Evolutionary conservation across 139 green algal genomes (phyloP), one percentile per base, ranked within the genome.

Genomic region (Haematococcus lacustris): DNA sequence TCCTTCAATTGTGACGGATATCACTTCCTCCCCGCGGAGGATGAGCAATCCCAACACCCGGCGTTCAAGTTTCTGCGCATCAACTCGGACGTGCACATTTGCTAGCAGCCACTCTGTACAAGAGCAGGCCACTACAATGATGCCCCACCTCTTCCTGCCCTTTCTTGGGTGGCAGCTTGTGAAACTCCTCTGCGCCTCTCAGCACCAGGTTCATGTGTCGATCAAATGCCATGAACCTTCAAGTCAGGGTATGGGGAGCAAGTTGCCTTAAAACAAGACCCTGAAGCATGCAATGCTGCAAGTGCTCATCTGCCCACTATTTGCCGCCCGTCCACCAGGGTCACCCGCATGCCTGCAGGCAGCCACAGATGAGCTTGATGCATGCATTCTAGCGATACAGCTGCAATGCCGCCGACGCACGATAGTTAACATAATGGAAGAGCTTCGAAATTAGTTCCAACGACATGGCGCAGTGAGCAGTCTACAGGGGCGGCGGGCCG

Each of bases 171-270:
- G 95, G 92, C 67, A 98, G 80, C 73, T 90, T 93, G 23, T 95
- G 80, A 79, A 93, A 97, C 83, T 99, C 95, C 73, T 98, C 95
- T 1, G 90, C 85, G 66, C 98, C 95, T 1, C 91, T 94, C 57
- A 99, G 80, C 40, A 98, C 95, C 38, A 99, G 77, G 78, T 99
- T 99, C 90, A 99, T 94, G 78, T 99, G 95, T 33, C 91, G n/a
- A n/a, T n/a, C n/a, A n/a, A n/a, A n/a, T n/a, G n/a, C n/a, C n/a
- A n/a, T n/a, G n/a, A n/a, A n/a, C 84, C 72, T 99, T 95, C 73
- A 97, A 99, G 0, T n/a, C n/a, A n/a, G n/a, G n/a, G n/a, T n/a
- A n/a, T n/a, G n/a, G n/a, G n/a, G n/a, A n/a, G n/a, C n/a, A n/a
- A n/a, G n/a, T n/a, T n/a, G n/a, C n/a, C n/a, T n/a, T n/a, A n/a